phyloP scores from a whole-genome alignment of 1,139 yeast genomes.

The Candida dubliniensis region DNA sequence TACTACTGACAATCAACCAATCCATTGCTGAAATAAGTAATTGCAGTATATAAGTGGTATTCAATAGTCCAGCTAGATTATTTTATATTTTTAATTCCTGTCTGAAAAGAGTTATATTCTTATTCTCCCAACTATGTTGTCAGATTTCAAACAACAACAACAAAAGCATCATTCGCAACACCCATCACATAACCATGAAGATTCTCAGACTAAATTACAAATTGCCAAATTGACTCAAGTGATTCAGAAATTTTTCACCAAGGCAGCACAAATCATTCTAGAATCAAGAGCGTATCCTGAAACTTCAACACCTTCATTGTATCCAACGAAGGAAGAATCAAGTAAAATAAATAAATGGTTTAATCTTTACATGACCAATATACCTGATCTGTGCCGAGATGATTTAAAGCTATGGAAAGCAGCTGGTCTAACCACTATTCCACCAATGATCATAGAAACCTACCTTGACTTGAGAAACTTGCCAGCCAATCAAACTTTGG shows the following conservation, averaged over 20 bases:
- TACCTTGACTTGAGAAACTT: constrained; percentile 70
- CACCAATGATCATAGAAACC: constrained; percentile 86
- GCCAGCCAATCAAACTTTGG: constrained; percentile 59
- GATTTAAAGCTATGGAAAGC: constrained; percentile 64
- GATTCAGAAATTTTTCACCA: constrained; percentile 67
- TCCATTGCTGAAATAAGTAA: too few species aligned
- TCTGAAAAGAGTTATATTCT: background rate
- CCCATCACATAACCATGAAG: constrained; percentile 8
- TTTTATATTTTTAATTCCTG: background rate
- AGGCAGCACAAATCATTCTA: constrained; percentile 59
- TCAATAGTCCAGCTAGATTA: too few species aligned
- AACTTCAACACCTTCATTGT: constrained; percentile 4
- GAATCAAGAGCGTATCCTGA: constrained; percentile 20
- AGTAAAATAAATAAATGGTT: constrained; percentile 58
- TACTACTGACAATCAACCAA: too few species aligned
- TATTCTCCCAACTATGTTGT: background rate
- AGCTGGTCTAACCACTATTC: constrained; percentile 44
- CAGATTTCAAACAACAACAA: constrained; percentile 3
- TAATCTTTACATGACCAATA: constrained; percentile 55
- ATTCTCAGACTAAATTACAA: constrained; percentile 26
- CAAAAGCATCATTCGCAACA: background rate
- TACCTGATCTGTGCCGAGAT: constrained; percentile 47
- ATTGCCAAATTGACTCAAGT: constrained; percentile 44
- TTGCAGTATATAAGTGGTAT: too few species aligned
- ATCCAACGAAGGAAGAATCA: constrained; percentile 18